Evolutionary conservation across 768 basidiomycete species (phyloP).

Genomic region (Lactarius evosmus): DNA sequence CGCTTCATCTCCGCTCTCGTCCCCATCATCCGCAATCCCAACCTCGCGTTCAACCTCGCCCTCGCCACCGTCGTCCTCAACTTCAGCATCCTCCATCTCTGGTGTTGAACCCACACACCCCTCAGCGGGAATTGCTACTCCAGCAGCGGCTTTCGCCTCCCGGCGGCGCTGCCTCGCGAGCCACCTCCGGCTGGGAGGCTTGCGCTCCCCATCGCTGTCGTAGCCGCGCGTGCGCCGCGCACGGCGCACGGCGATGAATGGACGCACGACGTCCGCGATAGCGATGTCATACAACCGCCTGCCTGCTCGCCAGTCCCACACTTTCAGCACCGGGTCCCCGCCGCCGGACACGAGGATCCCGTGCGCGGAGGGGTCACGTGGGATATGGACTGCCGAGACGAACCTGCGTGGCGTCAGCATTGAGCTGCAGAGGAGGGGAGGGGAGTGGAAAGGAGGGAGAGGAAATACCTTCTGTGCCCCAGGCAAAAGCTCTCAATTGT

Average conservation of each 20-base stretch:
- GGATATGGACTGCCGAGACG: conserved; percentile 78
- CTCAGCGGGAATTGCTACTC: background rate
- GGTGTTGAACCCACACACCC: background rate
- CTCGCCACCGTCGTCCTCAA: conserved; percentile 14
- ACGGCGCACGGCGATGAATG: conserved; percentile 40
- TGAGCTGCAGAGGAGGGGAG: background rate
- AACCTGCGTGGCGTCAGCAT: conserved; percentile 52
- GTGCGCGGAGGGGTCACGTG: conserved; percentile 40
- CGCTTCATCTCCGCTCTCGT: conserved; percentile 35
- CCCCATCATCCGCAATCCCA: conserved; percentile 33
- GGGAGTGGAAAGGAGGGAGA: background rate
- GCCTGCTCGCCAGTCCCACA: conserved; percentile 82
- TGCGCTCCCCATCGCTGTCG: conserved; percentile 26
- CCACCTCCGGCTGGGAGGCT: conserved; percentile 26
- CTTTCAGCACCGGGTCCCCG: conserved; percentile 70
- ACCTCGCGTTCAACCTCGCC: conserved; percentile 26
- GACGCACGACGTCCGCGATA: conserved; percentile 41
- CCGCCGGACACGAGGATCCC: conserved; percentile 74
- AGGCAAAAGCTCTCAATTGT: conserved; percentile 84
- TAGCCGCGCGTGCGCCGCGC: conserved; percentile 33
- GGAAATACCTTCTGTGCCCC: conserved; percentile 74
- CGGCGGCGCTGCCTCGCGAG: conserved; percentile 25
- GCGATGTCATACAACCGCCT: conserved; percentile 47
- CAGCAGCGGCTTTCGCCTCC: conserved; percentile 25
- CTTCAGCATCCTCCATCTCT: background rate